Evolutionary conservation across 2,329 filamentous ascomycete genomes (phyloP).

Genomic region (Thielaviopsis euricoi): DNA sequence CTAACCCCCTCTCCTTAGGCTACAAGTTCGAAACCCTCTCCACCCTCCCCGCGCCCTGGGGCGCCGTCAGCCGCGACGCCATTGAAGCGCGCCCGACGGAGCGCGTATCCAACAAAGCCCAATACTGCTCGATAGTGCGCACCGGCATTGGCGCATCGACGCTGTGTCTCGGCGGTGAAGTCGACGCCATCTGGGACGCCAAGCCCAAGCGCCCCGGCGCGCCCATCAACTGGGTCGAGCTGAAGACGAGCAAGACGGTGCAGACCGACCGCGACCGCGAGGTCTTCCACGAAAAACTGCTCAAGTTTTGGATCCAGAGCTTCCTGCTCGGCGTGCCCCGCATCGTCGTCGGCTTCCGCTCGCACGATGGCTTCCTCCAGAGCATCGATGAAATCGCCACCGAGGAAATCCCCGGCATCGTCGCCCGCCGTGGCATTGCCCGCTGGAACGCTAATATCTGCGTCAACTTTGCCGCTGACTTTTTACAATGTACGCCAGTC

Average conservation of each 20-base stretch:
- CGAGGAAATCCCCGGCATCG: slow-evolving; percentile 57
- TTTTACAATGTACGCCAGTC: slow-evolving; percentile 53
- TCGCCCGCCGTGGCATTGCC: slow-evolving; percentile 46
- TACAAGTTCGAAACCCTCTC: slow-evolving; percentile 93
- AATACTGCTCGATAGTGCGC: slow-evolving; percentile 88
- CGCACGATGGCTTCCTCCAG: slow-evolving; percentile 48
- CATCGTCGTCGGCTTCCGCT: slow-evolving; percentile 80
- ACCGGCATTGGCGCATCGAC: slow-evolving; percentile 66
- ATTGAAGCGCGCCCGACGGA: slow-evolving; percentile 62
- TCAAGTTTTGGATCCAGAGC: slow-evolving; percentile 94
- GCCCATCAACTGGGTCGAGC: slow-evolving; percentile 83
- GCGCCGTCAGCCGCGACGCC: slow-evolving; percentile 50
- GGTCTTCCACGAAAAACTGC: slow-evolving; percentile 74
- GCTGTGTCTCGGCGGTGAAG: slow-evolving; percentile 78
- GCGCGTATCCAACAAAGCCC: slow-evolving; percentile 72
- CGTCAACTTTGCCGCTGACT: slow-evolving; percentile 70
- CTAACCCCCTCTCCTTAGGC: slow-evolving; percentile 31
- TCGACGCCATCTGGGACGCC: slow-evolving; percentile 80
- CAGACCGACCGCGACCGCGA: slow-evolving; percentile 48
- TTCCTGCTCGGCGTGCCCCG: slow-evolving; percentile 86
- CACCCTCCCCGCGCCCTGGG: slow-evolving; percentile 60
- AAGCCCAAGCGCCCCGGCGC: slow-evolving; percentile 50
- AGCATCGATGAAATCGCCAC: slow-evolving; percentile 68
- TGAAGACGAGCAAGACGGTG: slow-evolving; percentile 76
- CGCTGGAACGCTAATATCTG: slow-evolving; percentile 88